These are phyloP conservation scores for Rosa lucieae DNA, from an alignment of 306 rosid species.

Conservation along the genomic window DNA sequence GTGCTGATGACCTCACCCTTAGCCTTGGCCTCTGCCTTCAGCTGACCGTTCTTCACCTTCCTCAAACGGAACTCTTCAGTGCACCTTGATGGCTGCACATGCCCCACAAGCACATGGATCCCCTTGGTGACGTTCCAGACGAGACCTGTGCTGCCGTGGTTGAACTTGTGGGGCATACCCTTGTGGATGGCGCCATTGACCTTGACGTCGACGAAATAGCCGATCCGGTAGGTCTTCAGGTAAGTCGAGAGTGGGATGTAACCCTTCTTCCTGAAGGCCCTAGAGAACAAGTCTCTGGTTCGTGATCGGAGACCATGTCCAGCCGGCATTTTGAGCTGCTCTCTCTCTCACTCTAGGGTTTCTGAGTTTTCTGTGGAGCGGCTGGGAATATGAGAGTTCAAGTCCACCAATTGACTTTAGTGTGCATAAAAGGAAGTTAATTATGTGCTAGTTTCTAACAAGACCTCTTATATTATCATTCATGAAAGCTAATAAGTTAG, in stretches of 20 bases:
- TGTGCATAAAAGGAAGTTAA: too few species aligned
- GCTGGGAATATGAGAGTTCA: background rate
- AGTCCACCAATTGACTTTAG: too few species aligned
- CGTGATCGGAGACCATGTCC: slow-evolving; percentile 89
- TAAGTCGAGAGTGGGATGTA: slow-evolving; percentile 79
- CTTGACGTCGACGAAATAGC: slow-evolving; percentile 81
- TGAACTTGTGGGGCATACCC: slow-evolving; percentile 97
- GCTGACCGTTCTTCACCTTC: slow-evolving; percentile 65
- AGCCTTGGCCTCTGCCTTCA: slow-evolving; percentile 87
- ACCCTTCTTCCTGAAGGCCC: slow-evolving; percentile 99
- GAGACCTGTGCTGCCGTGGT: slow-evolving; percentile 94
- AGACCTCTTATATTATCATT: background rate
- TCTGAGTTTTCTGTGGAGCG: background rate
- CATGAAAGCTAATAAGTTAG: background rate
- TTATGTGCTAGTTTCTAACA: background rate
- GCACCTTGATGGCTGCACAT: slow-evolving; percentile 83
- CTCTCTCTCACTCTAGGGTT: slow-evolving; percentile 2
- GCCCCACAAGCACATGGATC: slow-evolving; percentile 92
- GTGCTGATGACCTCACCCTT: slow-evolving; percentile 74
- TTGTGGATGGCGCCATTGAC: slow-evolving; percentile 95
- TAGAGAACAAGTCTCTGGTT: slow-evolving; percentile 77
- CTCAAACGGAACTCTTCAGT: slow-evolving; percentile 70
- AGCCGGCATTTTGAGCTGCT: slow-evolving; percentile 64
- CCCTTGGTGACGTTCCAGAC: slow-evolving; percentile 98
- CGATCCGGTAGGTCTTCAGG: slow-evolving; percentile 65